Conservation (phyloP, 2,329 filamentous ascomycete genomes). For the Pezizomycotina sp. region DNA sequence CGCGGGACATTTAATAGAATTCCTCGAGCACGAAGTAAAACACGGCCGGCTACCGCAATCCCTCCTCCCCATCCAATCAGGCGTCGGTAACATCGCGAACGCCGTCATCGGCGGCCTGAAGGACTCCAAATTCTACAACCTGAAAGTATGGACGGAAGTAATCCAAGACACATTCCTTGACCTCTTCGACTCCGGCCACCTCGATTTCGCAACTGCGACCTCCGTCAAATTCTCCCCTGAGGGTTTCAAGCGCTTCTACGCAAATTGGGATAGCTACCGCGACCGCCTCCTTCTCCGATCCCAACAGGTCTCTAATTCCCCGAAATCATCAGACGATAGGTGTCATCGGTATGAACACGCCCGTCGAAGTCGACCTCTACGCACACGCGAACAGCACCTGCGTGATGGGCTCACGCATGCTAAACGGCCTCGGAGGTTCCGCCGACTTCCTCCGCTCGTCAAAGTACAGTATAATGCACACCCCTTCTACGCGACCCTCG, state of each 20-base stretch:
- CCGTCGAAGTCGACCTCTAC: constrained; percentile 87
- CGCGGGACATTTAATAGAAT: constrained; percentile 64
- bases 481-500: constrained; percentile 59
- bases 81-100: constrained; percentile 87
- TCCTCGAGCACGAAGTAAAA: constrained; percentile 68
- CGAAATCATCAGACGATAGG: constrained; percentile 83
- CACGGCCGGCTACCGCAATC: constrained; percentile 60
- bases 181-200: constrained; percentile 71
- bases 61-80: constrained; percentile 67
- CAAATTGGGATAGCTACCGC: constrained; percentile 63
- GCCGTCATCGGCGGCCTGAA: constrained; percentile 72
- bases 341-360: constrained; percentile 88
- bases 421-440: constrained; percentile 67
- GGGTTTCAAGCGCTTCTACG: constrained; percentile 81
- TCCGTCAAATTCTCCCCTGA: constrained; percentile 82
- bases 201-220: constrained; percentile 80
- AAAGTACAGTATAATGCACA: constrained; percentile 90
- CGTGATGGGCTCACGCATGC: constrained; percentile 75
- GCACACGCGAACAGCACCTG: constrained; percentile 83
- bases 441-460: constrained; percentile 64
- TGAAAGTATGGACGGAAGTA: constrained; percentile 87
- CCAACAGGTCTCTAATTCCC: constrained; percentile 78
- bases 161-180: constrained; percentile 87
- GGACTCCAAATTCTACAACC: constrained; percentile 66
- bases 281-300: constrained; percentile 70